These are phyloP conservation scores for Quercus parvula DNA, from an alignment of 306 rosid genomes.

Conservation along the genomic window DNA sequence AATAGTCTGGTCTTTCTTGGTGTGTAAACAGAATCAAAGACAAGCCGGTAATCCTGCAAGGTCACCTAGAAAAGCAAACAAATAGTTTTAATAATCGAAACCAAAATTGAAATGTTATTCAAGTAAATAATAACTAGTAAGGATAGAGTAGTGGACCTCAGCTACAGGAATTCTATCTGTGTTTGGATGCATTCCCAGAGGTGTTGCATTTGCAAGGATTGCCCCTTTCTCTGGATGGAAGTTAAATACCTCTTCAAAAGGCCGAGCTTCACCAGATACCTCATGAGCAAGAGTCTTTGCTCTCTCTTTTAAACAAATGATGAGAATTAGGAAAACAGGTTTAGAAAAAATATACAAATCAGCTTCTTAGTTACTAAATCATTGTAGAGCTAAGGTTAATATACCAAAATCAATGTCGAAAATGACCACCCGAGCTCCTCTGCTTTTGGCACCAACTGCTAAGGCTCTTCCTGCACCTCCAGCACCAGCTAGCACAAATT, in stretches of 20 bases:
- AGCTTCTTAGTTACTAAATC: background rate
- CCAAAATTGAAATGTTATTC: background rate
- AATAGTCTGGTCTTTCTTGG: slow-evolving; percentile 41
- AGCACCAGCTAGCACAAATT: slow-evolving; percentile 48
- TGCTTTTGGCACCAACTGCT: slow-evolving; percentile 44
- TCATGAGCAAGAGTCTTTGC: slow-evolving; percentile 45
- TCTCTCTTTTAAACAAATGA: slow-evolving; percentile 28
- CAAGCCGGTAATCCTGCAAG: slow-evolving; percentile 34
- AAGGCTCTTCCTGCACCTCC: slow-evolving; percentile 59
- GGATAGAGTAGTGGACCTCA: slow-evolving; percentile 21
- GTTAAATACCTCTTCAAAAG: slow-evolving; percentile 25
- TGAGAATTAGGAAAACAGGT: slow-evolving; percentile 1
- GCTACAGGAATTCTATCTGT: slow-evolving; percentile 42
- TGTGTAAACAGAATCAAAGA: slow-evolving; percentile 45
- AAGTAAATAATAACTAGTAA: background rate
- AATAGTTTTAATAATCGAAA: background rate
- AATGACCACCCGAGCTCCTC: slow-evolving; percentile 41
- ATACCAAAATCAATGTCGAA: slow-evolving; percentile 53
- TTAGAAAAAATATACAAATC: background rate
- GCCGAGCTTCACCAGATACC: slow-evolving; percentile 38
- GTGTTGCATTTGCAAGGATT: slow-evolving; percentile 53
- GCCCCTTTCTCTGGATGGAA: slow-evolving; percentile 48
- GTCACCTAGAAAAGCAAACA: slow-evolving; percentile 26
- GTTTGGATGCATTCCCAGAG: slow-evolving; percentile 50
- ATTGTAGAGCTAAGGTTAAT: background rate